Evolutionary conservation across 768 basidiomycete genomes (phyloP).

Genomic region (Hericium alpestre): DNA sequence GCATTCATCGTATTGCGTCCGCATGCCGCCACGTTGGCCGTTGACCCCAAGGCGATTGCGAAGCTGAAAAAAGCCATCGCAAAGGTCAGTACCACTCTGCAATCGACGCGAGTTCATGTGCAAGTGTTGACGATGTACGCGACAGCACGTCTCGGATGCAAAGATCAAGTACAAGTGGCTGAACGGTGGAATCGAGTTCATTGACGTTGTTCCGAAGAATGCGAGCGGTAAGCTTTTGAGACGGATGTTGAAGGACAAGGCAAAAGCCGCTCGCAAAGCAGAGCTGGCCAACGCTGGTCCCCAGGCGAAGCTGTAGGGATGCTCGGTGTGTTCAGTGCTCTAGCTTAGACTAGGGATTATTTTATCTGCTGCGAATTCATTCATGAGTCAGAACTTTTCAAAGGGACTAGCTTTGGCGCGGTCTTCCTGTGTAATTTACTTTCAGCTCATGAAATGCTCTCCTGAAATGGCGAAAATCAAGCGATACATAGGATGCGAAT

Average conservation of each 20-base stretch:
- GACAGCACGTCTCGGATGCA: conserved; percentile 20
- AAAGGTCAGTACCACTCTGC: conserved; percentile 1
- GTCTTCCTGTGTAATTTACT: too few species aligned
- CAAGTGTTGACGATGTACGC: too few species aligned
- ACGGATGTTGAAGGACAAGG: conserved; percentile 18
- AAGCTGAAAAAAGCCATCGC: conserved; percentile 6
- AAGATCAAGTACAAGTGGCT: conserved; percentile 27
- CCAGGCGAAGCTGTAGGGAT: neutral
- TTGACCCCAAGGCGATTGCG: neutral
- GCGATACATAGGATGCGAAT: too few species aligned
- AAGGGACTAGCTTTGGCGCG: too few species aligned
- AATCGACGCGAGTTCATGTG: too few species aligned
- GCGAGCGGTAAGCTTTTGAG: conserved; percentile 22
- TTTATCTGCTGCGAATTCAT: neutral
- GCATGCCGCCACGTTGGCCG: conserved; percentile 2
- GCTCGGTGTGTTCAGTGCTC: neutral
- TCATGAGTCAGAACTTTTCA: neutral
- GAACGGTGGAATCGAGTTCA: conserved; percentile 28
- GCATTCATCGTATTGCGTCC: conserved; percentile 50
- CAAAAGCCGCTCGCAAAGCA: conserved; percentile 7
- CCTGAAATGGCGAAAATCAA: too few species aligned
- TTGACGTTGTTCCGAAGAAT: conserved; percentile 23
- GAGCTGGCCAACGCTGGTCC: neutral
- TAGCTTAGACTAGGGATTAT: too few species aligned
- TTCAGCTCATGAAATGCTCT: too few species aligned